Percentiles rank a stretch among this genome's conserved stretches.
phyloP scores from a whole-genome alignment of 1,139 yeast species.

The Suhomyces bribrorum region DNA sequence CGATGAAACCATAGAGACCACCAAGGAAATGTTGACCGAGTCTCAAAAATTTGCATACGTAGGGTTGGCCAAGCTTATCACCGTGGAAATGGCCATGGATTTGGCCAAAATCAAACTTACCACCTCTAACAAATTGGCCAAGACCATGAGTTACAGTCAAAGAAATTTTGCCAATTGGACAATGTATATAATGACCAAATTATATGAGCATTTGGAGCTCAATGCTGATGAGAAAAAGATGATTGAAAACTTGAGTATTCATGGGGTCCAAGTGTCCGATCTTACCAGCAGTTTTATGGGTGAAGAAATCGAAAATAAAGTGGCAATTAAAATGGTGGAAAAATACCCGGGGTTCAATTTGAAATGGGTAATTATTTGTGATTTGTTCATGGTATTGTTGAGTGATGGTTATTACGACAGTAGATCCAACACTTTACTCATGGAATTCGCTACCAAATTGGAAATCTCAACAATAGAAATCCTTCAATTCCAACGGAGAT shows the following conservation, averaged over 20 bases:
- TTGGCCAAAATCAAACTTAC: conserved; percentile 62
- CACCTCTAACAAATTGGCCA: conserved; percentile 54
- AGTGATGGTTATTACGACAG: conserved; percentile 90
- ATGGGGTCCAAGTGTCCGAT: conserved; percentile 78
- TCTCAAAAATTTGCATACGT: conserved; percentile 90
- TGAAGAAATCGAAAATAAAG: conserved; percentile 16
- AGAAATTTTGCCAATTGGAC: conserved; percentile 88
- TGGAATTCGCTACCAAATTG: conserved; percentile 63
- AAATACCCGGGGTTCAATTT: conserved; percentile 60
- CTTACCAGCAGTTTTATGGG: conserved; percentile 58
- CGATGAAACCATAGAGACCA: conserved; percentile 69
- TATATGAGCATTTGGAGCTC: conserved; percentile 82
- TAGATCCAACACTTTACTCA: conserved; percentile 75
- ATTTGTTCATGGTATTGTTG: conserved; percentile 73
- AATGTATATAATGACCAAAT: conserved; percentile 63
- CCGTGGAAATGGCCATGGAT: conserved; percentile 80
- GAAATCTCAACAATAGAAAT: conserved; percentile 65
- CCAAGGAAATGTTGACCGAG: conserved; percentile 79
- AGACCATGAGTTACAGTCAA: conserved; percentile 67
- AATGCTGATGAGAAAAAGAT: conserved; percentile 72
- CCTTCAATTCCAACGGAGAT: conserved; percentile 84
- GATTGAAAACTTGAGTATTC: conserved; percentile 85
- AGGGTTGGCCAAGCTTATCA: conserved; percentile 75
- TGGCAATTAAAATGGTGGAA: conserved; percentile 12
- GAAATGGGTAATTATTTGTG: conserved; percentile 93